phyloP scores from a whole-genome alignment of 1,284 basidiomycete genomes.

The Lentinula novae-zelandiae region DNA sequence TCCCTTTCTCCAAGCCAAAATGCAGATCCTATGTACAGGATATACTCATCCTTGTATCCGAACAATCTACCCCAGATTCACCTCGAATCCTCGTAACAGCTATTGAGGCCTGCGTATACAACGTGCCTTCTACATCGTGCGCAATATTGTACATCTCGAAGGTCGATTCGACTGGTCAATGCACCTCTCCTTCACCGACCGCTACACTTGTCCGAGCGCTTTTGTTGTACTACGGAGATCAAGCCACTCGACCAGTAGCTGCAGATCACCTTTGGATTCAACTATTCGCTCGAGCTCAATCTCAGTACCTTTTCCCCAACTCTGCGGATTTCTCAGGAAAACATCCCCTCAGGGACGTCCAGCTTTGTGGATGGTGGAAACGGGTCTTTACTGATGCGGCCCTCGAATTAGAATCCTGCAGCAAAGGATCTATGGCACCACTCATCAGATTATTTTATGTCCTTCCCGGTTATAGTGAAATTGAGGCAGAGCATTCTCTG shows the following conservation, averaged over 20 bases:
- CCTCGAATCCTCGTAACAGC: conserved; percentile 70
- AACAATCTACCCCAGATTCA: conserved; percentile 43
- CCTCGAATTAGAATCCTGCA: conserved; percentile 28
- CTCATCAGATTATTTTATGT: conserved; percentile 56
- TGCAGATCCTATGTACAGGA: conserved; percentile 69
- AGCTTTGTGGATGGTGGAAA: conserved; percentile 93
- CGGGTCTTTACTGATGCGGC: conserved; percentile 61
- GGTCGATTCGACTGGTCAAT: conserved; percentile 90
- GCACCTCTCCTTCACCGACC: conserved; percentile 57
- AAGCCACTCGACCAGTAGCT: conserved; percentile 57
- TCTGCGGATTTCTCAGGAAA: conserved; percentile 77
- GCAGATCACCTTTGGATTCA: conserved; percentile 71
- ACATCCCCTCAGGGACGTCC: conserved; percentile 73
- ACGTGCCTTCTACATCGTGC: conserved; percentile 61
- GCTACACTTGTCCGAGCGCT: conserved; percentile 66
- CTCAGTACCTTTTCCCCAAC: conserved; percentile 93
- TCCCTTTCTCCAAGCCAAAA: conserved; percentile 67
- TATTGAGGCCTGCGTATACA: conserved; percentile 82
- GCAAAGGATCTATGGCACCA: conserved; percentile 17
- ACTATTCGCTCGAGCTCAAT: conserved; percentile 88
- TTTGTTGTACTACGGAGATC: conserved; percentile 65
- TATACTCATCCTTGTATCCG: conserved; percentile 70
- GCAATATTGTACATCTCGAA: conserved; percentile 91
- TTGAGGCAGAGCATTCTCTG: conserved; percentile 51
- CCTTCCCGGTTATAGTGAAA: conserved; percentile 68